Evolutionary conservation across 495 filamentous ascomycete species (phyloP), one percentile per base, ranked within the genome.

Genomic region (Lasiosphaeria miniovina): DNA sequence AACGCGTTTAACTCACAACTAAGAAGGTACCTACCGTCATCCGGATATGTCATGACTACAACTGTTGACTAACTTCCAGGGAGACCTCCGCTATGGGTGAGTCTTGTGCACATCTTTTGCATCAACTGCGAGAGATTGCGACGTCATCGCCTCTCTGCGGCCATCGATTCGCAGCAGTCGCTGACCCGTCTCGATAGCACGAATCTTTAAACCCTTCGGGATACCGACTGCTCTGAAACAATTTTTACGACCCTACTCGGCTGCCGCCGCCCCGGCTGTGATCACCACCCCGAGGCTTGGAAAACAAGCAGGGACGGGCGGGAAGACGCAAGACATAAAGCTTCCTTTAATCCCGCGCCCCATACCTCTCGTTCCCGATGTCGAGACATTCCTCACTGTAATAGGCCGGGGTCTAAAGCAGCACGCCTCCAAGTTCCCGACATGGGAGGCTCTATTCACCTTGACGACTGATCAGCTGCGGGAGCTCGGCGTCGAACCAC

Each of bases 361-460:
- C 4, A 97, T 88, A 8, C 87, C 89, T 10, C 91, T 93, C 67
- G 86, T 97, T 52, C 94, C 94, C 10, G 88, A 98, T 68, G 83
- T 89, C 55, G 59, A 80, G 58, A 96, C 92, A 52, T 98, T 98
- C 77, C 89, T 98, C 59, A 89, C 82, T 6, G 74, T 96, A 36
- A 98, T 98, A 75, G 94, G 94, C 68, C 94, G 94, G 59, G 84
- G 85, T 63, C 84, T 96, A 64, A 83, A 80, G 54, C 83, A 89
- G 63, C 90, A 97, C 74, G 84, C 86, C 10, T 75, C 85, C 68
- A 90, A 98, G 70, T 88, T 98, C 61, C 84, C 88, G 4, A 86
- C 87, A 35, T 98, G 94, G 94, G 89, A 92, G 32, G 82, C 88
- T 7, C 82, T 98, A 31, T 98, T 98, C 79, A 80, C 83, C 14